Percentiles rank a stretch among this genome's conserved stretches.
Conservation (phyloP, 768 basidiomycete genomes). For the Pisolithus orientalis region DNA sequence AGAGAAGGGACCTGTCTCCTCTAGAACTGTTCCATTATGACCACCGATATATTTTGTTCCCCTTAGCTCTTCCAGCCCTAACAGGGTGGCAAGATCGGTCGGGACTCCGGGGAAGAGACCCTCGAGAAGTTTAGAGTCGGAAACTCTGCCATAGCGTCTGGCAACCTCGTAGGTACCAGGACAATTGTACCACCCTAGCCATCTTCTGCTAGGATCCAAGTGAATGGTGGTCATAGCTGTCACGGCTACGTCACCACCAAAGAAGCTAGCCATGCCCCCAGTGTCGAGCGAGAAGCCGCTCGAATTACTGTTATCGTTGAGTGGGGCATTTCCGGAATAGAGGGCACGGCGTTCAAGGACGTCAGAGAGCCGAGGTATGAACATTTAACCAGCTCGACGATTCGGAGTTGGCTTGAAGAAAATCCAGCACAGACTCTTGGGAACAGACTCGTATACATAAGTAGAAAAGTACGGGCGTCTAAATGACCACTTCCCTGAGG, state of each 20-base stretch:
- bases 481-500: no score
- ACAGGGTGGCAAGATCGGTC: constrained; percentile 2
- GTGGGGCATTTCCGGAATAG: neutral
- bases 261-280: constrained; percentile 17
- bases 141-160: constrained; percentile 12
- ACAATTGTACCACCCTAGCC: constrained; percentile 22
- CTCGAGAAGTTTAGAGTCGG: constrained; percentile 8
- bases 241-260: constrained; percentile 21
- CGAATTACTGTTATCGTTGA: neutral
- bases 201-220: constrained; percentile 11
- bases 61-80: constrained; percentile 18
- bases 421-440: no score
- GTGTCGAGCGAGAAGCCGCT: constrained; percentile 6
- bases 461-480: no score
- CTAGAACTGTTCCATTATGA: constrained; percentile 21
- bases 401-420: neutral
- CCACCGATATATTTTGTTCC: constrained; percentile 23
- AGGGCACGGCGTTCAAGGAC: neutral
- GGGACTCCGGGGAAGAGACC: constrained; percentile 14
- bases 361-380: neutral
- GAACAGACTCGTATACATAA: no score
- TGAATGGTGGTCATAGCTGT: constrained; percentile 18
- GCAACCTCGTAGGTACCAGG: constrained; percentile 19
- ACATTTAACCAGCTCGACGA: neutral
- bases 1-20: constrained; percentile 21